These are phyloP conservation scores for Auxenochlorella protothecoides DNA, from an alignment of 139 green algal species.

Conservation along the genomic window DNA sequence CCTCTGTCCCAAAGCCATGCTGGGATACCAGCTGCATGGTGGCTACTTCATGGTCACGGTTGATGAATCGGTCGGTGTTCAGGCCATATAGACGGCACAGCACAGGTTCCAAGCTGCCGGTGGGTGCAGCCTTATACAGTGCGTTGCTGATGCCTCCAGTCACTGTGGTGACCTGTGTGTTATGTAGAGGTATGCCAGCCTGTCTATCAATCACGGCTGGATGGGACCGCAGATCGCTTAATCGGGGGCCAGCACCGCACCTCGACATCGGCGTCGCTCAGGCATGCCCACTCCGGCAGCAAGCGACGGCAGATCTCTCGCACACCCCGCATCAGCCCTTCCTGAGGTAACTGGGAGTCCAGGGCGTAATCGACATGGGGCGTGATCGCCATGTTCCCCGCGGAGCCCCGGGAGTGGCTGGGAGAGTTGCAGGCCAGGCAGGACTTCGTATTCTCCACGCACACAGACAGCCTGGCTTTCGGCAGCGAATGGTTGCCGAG, in stretches of 20 bases:
- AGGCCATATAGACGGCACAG: slow-evolving; percentile 80
- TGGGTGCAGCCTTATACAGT: slow-evolving; percentile 47
- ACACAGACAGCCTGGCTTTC: no score
- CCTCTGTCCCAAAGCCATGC: slow-evolving; percentile 66
- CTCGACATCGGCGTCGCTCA: slow-evolving; percentile 10
- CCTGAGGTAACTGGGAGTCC: no score
- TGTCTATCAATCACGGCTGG: no score
- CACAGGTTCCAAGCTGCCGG: slow-evolving; percentile 28
- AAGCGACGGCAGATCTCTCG: slow-evolving; percentile 7
- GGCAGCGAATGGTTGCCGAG: no score
- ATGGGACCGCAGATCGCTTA: no score
- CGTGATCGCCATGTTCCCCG: no score
- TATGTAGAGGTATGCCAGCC: no score
- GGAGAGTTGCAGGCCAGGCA: no score
- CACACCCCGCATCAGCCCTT: no score
- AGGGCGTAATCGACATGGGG: no score
- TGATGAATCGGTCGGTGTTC: slow-evolving; percentile 79
- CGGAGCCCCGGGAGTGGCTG: no score
- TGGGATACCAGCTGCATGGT: slow-evolving; percentile 45
- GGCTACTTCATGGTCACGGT: slow-evolving; percentile 52
- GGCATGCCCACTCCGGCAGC: slow-evolving; percentile 24
- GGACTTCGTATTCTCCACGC: no score
- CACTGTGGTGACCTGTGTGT: slow-evolving; percentile 46
- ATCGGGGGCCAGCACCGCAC: not conserved
- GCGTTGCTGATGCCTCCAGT: slow-evolving; percentile 83